phyloP scores from a whole-genome alignment of 129 eudicot species.

The Helianthus annuus region DNA sequence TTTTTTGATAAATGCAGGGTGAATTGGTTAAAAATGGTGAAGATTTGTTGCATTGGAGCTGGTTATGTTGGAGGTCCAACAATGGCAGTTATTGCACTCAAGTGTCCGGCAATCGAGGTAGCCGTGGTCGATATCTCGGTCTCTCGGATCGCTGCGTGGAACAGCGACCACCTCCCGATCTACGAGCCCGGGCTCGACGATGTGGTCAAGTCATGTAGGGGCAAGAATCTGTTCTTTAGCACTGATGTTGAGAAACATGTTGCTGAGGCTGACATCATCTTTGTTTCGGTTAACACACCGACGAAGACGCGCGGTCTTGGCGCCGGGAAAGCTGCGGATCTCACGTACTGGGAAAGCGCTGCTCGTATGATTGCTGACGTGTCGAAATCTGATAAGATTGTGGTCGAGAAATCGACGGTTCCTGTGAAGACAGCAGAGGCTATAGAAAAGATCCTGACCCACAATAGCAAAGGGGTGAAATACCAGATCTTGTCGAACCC shows the following conservation, averaged over 20 bases:
- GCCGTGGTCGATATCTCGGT: conserved; percentile 78
- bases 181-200: conserved; percentile 89
- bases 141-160: conserved; percentile 87
- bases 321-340: conserved; percentile 85
- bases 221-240: conserved; percentile 80
- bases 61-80: conserved; percentile 94
- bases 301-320: conserved; percentile 86
- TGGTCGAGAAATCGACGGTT: conserved; percentile 84
- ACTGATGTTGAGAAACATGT: conserved; percentile 89
- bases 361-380: conserved; percentile 94
- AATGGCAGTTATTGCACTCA: conserved; percentile 84
- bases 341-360: conserved; percentile 90
- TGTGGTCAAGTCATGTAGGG: conserved; percentile 76
- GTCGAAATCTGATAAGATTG: conserved; percentile 76
- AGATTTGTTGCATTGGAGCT: conserved; percentile 91
- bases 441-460: conserved; percentile 78
- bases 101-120: conserved; percentile 76
- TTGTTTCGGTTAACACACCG: conserved; percentile 83
- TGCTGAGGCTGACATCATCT: conserved; percentile 68
- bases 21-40: conserved; percentile 56
- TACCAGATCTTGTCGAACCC: conserved; percentile 88
- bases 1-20: neutral
- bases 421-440: conserved; percentile 95
- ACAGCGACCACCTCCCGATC: conserved; percentile 82
- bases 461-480: conserved; percentile 79